Conservation (phyloP, 306 rosid species). For the Inga oerstediana region DNA sequence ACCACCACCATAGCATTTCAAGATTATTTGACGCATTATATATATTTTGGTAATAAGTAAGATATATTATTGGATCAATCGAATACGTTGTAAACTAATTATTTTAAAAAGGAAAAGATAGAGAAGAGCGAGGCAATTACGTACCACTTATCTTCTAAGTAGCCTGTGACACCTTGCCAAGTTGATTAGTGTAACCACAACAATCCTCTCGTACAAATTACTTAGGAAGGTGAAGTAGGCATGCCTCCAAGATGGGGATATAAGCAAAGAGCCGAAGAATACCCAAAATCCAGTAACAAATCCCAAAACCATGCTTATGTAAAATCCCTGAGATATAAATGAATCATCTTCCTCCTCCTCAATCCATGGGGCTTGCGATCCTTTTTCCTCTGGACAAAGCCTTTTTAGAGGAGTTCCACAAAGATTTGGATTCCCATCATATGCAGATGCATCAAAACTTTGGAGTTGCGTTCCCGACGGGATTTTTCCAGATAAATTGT, state of each 20-base stretch:
- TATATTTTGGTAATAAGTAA: not conserved
- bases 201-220: not conserved
- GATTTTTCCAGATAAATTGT: not conserved
- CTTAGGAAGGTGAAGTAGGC: not conserved
- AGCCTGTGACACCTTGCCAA: not conserved
- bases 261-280: not conserved
- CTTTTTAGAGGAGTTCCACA: not conserved
- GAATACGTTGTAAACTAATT: not conserved
- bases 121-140: not conserved
- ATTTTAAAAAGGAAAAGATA: not conserved
- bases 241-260: not conserved
- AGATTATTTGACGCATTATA: not conserved
- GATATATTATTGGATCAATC: not conserved
- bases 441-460: not conserved
- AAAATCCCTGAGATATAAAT: not conserved
- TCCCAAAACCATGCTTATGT: not conserved
- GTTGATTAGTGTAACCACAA: not conserved
- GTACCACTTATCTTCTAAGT: not conserved
- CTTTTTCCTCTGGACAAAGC: not conserved
- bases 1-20: not conserved
- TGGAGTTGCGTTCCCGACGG: conserved; percentile 23
- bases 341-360: not conserved
- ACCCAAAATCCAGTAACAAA: not conserved
- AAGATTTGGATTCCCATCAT: conserved; percentile 21
- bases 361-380: not conserved